Percentiles rank a stretch among this genome's conserved stretches.
phyloP scores from a whole-genome alignment of 2,329 filamentous ascomycete genomes.

The Macrophomina pseudophaseolina region DNA sequence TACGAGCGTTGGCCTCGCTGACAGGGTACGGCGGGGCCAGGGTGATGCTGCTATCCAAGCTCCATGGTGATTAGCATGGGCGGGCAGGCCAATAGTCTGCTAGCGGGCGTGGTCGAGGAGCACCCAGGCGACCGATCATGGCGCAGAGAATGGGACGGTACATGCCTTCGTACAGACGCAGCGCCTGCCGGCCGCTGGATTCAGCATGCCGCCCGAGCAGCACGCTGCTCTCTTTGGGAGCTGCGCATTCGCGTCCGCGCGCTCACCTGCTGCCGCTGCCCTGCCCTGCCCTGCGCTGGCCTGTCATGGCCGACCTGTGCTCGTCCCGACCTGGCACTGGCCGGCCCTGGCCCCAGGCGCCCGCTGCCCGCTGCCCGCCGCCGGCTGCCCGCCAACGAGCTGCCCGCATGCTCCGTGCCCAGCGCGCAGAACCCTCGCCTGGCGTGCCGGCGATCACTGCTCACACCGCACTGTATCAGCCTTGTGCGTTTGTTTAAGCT shows the following conservation, averaged over 20 bases:
- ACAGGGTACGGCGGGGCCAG: slow-evolving; percentile 27
- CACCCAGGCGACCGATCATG: slow-evolving; percentile 28
- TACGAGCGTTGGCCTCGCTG: slow-evolving; percentile 33
- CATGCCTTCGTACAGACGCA: slow-evolving; percentile 22
- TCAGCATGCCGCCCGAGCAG: slow-evolving; percentile 16
- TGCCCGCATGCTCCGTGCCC: slow-evolving; percentile 14
- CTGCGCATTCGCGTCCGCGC: slow-evolving; percentile 11
- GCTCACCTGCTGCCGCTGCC: neutral
- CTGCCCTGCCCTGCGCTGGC: neutral
- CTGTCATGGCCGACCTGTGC: neutral
- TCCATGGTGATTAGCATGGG: slow-evolving; percentile 20
- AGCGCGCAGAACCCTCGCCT: slow-evolving; percentile 9
- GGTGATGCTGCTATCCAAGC: slow-evolving; percentile 24
- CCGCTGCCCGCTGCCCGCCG: neutral
- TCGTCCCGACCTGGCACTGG: no score
- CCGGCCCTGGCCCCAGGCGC: no score
- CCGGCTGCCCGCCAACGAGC: neutral
- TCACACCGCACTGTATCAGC: slow-evolving; percentile 25
- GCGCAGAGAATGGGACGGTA: slow-evolving; percentile 24
- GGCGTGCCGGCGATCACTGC: slow-evolving; percentile 20
- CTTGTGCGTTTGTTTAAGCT: slow-evolving; percentile 26
- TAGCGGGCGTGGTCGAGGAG: slow-evolving; percentile 23
- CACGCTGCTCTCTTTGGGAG: slow-evolving; percentile 14
- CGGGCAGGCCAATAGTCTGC: slow-evolving; percentile 35
- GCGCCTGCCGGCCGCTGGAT: slow-evolving; percentile 16